Percentiles rank a stretch among this genome's conserved stretches.
Conservation (phyloP, 192 early-diverging fungal genomes). For the Podila horticola region DNA sequence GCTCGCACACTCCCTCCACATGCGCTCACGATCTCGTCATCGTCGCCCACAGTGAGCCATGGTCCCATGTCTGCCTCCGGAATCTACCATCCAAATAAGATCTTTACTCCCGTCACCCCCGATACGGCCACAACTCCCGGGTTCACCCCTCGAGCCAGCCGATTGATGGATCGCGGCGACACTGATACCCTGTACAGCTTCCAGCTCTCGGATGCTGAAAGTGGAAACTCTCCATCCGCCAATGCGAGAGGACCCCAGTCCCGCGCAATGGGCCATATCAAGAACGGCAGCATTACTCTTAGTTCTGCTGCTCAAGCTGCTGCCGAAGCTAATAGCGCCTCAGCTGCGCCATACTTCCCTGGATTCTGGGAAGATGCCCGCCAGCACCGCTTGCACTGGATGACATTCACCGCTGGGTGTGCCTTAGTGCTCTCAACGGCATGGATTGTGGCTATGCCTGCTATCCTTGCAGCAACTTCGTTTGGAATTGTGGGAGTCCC, state of each 20-base stretch:
- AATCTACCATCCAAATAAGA: conserved; percentile 1
- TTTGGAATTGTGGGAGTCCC: conserved; percentile 14
- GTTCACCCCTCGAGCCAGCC: neutral
- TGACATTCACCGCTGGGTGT: conserved; percentile 12
- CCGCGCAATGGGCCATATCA: neutral
- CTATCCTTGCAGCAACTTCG: conserved; percentile 6
- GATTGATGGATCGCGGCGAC: conserved; percentile 9
- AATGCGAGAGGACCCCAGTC: neutral
- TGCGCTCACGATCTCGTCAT: conserved; percentile 1
- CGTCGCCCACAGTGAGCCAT: neutral
- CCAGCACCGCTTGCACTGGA: conserved; percentile 32
- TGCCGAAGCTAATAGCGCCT: neutral
- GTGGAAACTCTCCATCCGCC: too few species aligned
- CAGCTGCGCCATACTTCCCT: conserved; percentile 9
- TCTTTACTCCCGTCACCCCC: neutral
- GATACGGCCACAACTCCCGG: conserved; percentile 13
- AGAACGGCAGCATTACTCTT: neutral
- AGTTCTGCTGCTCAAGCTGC: neutral
- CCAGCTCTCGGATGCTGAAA: neutral
- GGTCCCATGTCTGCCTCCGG: conserved; percentile 9
- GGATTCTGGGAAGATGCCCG: conserved; percentile 39
- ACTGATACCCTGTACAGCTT: conserved; percentile 13
- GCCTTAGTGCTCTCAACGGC: neutral
- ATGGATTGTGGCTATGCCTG: conserved; percentile 26
- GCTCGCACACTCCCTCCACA: conserved; percentile 30